Base-by-base conservation (phyloP, 2,329 filamentous ascomycete genomes). In the Tolypocladium album region DNA sequence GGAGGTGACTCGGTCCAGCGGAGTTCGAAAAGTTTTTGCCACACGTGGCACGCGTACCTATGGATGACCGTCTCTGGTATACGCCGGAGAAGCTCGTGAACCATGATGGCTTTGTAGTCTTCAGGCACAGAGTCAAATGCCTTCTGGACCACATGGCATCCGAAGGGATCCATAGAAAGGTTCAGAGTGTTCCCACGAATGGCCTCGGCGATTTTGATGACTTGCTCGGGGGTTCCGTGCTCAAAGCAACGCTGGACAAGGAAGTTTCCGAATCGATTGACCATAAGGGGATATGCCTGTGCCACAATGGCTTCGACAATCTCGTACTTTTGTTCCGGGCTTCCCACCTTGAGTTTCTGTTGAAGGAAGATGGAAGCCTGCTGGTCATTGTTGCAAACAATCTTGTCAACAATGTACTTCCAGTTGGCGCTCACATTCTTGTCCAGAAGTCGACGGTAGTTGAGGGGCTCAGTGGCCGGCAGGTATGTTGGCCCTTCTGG, bases 391-490 rank as follows among this genome's bases (percentile, higher is more conserved):
- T 92, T 97, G 83, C 91, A 95, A 66, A 99, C 92, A 71, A 99
- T 99, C 80, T 97, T 97, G 78, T 99, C 93, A 59, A 99, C 94
- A 67, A 99, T 97, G 72, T 96, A 97, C 77, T 94, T 96, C 94
- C 93, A 99, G 78, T 99, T 95, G 77, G 93, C 97, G 69, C 90
- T 96, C 74, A 96, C 91, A 71, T 93, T 96, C 70, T 92, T 92
- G 70, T 99, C 94, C 55, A 97, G 85, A 45, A 99, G 83, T 60
- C 92, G 92, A 62, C 94, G 92, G 70, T 97, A 99, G 75, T 99
- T 97, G 68, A 97, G 83, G 13, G 93, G 94, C 74, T 99, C 94
- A 8, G 89, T 89, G 4, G 92, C 88, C 13, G 89, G 87, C 36
- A 97, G 78, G 71, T 95, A 97, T 1, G 90, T 94, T 68, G 88